Evolutionary conservation across 2,329 filamentous ascomycete genomes (phyloP), one percentile per base, ranked within the genome.

Genomic region (Hortaea werneckii): DNA sequence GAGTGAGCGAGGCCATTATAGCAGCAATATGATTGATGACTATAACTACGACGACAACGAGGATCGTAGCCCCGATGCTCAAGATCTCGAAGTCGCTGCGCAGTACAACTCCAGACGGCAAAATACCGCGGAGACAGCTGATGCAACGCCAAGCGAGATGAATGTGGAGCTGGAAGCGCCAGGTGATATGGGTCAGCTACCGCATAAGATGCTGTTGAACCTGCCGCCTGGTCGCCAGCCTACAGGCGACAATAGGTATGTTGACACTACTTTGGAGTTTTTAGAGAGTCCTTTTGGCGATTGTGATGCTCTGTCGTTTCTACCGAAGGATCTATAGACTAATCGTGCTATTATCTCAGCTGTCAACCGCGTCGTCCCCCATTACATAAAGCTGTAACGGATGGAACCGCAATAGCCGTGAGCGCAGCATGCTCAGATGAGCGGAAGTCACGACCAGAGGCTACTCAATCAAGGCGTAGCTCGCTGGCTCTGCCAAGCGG

Each of bases 1-100:
- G 77, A 92, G 58, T 43, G 59, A 57, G 37, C 56, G 50, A 7
- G 49, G 51, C 10, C 45, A 54, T 10, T 44, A 47, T 30, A 58
- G 85, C 60, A 84, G 83, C n/a, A 77, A 80, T 5, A 63, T 83
- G 11, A 77, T 83, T n/a, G 80, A 83, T 27, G 71, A 81, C 5
- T 78, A 87, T 49, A 82, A 85, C 27, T 78, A 87, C 48, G 82
- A 85, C 26, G 74, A 79, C 39, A 67, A 70, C 26, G 62, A 68
- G 29, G 50, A 60, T 35, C 55, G 59, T 10, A 64, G 61, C 11
- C 54, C 63, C 4, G 61, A 66, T 51, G 63, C 65, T 11, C 63
- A 67, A 29, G 63, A 68, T 46, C 41, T 59, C 41, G 59, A 62
- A 28, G 52, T 62, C 35, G 62, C 60, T 37, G 54, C 60, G 29